A percentile compares a stretch with the other conserved stretches of the same genome.
These are phyloP conservation scores for Pseudocercospora pini-densiflorae DNA, from an alignment of 2,329 filamentous ascomycete genomes.

Conservation along the genomic window DNA sequence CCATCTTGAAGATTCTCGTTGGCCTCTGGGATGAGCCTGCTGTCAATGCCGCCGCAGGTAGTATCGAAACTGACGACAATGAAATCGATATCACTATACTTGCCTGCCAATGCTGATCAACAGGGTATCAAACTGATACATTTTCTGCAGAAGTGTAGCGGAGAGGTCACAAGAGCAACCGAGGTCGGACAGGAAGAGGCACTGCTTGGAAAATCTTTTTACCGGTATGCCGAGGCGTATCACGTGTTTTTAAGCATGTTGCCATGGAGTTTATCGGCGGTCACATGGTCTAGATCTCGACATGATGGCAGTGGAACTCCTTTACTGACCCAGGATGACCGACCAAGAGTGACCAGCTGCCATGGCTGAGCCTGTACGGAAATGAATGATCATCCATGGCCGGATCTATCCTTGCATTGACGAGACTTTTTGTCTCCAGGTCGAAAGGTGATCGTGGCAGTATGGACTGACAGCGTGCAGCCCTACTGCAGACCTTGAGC, in stretches of 20 bases:
- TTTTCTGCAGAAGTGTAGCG: neutral
- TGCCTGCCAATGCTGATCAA: neutral
- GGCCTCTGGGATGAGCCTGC: neutral
- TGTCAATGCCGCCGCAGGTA: neutral
- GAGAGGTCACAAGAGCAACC: neutral
- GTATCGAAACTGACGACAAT: neutral
- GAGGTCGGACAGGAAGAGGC: neutral
- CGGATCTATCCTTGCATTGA: neutral
- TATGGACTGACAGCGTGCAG: neutral
- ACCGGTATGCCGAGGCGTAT: neutral
- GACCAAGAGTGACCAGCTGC: neutral
- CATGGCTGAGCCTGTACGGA: neutral
- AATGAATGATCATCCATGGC: neutral
- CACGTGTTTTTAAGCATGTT: neutral
- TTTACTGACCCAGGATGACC: neutral
- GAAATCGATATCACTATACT: neutral
- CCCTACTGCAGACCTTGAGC: too few species aligned
- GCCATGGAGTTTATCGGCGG: too few species aligned
- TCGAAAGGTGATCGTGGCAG: neutral
- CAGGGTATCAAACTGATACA: neutral
- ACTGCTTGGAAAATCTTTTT: neutral
- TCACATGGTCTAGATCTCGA: too few species aligned
- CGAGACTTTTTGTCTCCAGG: neutral
- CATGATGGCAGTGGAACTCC: too few species aligned
- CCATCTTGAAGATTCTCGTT: neutral